Percentiles rank a stretch among this genome's conserved stretches.
These are phyloP conservation scores for Tuber melanosporum DNA, from an alignment of 495 filamentous ascomycete species.

Conservation along the genomic window DNA sequence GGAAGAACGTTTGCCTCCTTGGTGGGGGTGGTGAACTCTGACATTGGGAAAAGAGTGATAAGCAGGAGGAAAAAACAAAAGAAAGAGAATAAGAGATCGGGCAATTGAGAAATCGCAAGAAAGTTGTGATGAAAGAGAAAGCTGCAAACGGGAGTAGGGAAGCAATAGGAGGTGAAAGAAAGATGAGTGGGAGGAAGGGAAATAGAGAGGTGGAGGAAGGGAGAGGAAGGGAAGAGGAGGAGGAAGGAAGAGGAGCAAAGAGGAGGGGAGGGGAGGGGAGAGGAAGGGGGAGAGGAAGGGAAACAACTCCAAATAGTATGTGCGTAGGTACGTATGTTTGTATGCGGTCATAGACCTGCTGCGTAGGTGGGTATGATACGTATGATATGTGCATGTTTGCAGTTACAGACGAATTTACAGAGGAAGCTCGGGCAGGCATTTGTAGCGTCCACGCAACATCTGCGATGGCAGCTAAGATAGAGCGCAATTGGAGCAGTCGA, in stretches of 20 bases:
- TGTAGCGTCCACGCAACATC: not conserved
- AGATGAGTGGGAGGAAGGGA: not conserved
- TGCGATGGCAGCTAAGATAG: not conserved
- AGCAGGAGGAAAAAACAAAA: conserved; percentile 13
- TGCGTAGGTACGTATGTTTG: not conserved
- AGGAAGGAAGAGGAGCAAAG: not conserved
- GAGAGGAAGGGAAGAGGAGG: conserved; percentile 1
- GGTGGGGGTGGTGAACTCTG: conserved; percentile 94
- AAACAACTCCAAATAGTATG: not conserved
- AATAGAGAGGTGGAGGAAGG: conserved; percentile 1
- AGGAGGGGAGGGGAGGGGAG: conserved; percentile 7
- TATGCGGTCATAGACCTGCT: not conserved
- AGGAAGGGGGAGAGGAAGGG: conserved; percentile 7
- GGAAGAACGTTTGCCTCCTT: conserved; percentile 91
- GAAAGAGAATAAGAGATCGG: conserved; percentile 3
- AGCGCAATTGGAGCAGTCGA: not conserved
- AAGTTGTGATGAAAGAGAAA: not conserved
- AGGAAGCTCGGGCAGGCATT: not conserved
- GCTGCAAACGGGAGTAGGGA: conserved; percentile 17
- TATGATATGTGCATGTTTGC: not conserved
- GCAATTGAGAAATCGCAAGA: not conserved
- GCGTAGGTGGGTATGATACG: not conserved
- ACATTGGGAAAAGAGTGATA: conserved; percentile 24
- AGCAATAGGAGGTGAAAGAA: conserved; percentile 5
- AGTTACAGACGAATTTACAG: not conserved